Evolutionary conservation across 2,329 filamentous ascomycete species (phyloP).

Genomic region (Chaetomium globosum): DNA sequence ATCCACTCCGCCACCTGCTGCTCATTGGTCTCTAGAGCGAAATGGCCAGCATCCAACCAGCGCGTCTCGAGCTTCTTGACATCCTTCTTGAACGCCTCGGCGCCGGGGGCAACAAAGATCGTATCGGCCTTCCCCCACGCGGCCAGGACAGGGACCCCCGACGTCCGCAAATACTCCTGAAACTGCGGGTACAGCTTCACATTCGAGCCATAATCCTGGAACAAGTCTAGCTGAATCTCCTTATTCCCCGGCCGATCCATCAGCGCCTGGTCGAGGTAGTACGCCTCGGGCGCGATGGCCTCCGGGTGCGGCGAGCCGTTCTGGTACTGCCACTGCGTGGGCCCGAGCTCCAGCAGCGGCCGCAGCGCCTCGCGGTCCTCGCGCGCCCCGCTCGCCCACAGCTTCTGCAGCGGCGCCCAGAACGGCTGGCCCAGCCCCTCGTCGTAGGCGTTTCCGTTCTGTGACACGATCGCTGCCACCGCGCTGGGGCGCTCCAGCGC

Average conservation of each 20-base stretch:
- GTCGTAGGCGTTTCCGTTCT: conserved; percentile 64
- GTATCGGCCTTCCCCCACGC: conserved; percentile 62
- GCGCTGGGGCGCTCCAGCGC: conserved; percentile 52
- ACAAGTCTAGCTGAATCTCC: conserved; percentile 59
- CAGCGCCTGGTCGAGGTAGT: conserved; percentile 55
- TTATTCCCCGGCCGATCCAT: conserved; percentile 53
- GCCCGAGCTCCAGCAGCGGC: conserved; percentile 43
- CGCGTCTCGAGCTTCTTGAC: conserved; percentile 51
- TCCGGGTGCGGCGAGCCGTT: conserved; percentile 44
- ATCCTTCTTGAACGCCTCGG: conserved; percentile 57
- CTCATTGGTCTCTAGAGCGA: conserved; percentile 50
- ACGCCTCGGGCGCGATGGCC: conserved; percentile 50
- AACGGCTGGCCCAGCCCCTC: conserved; percentile 56
- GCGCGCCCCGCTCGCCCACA: conserved; percentile 48
- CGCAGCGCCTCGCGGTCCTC: conserved; percentile 45
- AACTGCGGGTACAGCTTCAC: conserved; percentile 56
- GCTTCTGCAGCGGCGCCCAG: conserved; percentile 52
- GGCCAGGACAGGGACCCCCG: conserved; percentile 56
- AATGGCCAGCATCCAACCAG: conserved; percentile 60
- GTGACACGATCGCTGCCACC: conserved; percentile 57
- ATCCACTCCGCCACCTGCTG: conserved; percentile 38
- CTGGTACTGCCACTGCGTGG: conserved; percentile 51
- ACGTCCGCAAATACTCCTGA: conserved; percentile 57
- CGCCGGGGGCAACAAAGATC: conserved; percentile 54
- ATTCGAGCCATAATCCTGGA: conserved; percentile 61